phyloP scores from a whole-genome alignment of 108 stramenopile genomes.

The Cyclostephanos invisitatus region DNA sequence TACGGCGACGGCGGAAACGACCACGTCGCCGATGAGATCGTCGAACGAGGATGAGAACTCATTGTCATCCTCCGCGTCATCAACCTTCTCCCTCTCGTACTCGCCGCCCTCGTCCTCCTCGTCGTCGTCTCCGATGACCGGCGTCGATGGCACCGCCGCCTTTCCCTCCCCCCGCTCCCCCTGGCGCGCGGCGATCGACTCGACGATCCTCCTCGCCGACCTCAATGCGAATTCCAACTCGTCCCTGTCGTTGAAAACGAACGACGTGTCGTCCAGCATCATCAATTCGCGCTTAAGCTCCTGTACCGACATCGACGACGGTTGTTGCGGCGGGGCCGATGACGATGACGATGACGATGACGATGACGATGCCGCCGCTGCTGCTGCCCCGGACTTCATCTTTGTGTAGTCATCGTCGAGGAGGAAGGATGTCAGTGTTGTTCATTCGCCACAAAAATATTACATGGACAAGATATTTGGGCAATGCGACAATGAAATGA shows the following conservation, averaged over 20 bases:
- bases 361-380: too few species aligned
- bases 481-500: too few species aligned
- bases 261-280: slow-evolving; percentile 27
- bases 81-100: too few species aligned
- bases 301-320: slow-evolving; percentile 21
- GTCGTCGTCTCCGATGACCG: not conserved
- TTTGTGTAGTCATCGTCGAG: too few species aligned
- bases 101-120: too few species aligned
- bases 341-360: too few species aligned
- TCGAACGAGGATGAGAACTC: not conserved
- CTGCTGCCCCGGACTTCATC: too few species aligned
- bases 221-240: slow-evolving; percentile 30
- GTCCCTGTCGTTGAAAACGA: slow-evolving; percentile 32
- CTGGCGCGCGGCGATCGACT: not conserved
- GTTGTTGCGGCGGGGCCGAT: too few species aligned
- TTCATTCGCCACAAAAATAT: too few species aligned
- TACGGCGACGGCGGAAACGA: not conserved
- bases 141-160: not conserved
- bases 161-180: not conserved
- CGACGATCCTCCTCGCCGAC: slow-evolving; percentile 10
- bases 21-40: slow-evolving; percentile 4
- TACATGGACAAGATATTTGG: too few species aligned
- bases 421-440: too few species aligned
- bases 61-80: slow-evolving; percentile 4
- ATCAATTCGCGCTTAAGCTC: slow-evolving; percentile 20